phyloP scores from a whole-genome alignment of 2,329 filamentous ascomycete species.

The Alternaria triticina region DNA sequence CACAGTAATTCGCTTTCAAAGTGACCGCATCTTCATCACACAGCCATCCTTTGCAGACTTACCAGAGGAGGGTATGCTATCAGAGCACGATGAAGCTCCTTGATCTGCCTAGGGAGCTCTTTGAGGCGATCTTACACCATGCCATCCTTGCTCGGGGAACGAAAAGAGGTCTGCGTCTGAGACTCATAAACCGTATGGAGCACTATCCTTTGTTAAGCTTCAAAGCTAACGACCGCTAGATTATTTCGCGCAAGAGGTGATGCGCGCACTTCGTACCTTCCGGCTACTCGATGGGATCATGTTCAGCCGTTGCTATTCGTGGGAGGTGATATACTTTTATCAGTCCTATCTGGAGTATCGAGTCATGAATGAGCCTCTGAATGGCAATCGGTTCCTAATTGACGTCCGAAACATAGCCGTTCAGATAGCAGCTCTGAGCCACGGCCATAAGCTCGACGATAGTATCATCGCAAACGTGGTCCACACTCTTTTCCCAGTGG shows the following conservation, averaged over 20 bases:
- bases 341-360: neutral
- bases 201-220: too few species aligned
- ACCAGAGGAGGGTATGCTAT: too few species aligned
- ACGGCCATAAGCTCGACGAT: neutral
- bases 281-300: neutral
- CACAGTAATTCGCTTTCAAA: too few species aligned
- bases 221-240: neutral
- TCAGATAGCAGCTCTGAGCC: neutral
- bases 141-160: neutral
- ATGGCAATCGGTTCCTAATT: fast-evolving
- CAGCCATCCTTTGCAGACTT: too few species aligned
- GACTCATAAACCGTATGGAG: neutral
- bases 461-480: neutral
- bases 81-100: neutral
- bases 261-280: neutral
- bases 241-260: neutral
- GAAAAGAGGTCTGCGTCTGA: neutral
- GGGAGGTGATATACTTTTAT: fast-evolving
- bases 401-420: neutral
- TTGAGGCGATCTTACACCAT: neutral
- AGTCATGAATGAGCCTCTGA: neutral
- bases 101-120: neutral
- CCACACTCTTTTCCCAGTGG: too few species aligned
- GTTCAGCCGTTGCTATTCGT: fast-evolving
- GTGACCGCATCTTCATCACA: too few species aligned